Evolutionary conservation across 768 basidiomycete genomes (phyloP), one percentile per base, ranked within the genome.

Genomic region (Lyophyllum atratum): DNA sequence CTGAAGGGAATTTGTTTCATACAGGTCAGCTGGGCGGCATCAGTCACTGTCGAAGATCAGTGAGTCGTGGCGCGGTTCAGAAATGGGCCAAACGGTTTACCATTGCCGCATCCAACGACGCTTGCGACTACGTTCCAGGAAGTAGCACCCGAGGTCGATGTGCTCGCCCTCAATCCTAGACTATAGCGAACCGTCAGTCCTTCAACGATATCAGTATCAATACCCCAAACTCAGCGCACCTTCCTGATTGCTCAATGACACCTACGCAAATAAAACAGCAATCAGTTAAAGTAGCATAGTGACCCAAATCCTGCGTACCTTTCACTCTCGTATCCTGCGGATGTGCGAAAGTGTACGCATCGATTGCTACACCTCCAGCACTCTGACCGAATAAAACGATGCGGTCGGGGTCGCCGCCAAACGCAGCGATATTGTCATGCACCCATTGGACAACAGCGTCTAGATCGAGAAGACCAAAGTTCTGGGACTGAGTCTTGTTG

Each of bases 371-470:
- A 46, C 67, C 71, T 3, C 75, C 76, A 24, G 76, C 75, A 56
- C 74, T 75, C 52, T 76, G 70, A 8, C 76, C 76, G 44, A 73
- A 74, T 17, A 77, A 45, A 14, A 65, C 64, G 29, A 77, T 68
- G 50, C 80, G 70, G 4, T 71, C 62, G 5, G 74, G 75, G 59
- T 76, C 75, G 21, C 75, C 75, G 26, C 75, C 75, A 49, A 82
- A 83, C 9, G 64, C 69, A n/a, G 69, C 73, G 48, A 83, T 82
- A 59, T 83, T 79, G 47, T 74, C 67, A 42, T 77, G 72, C 4
- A 81, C 73, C 81, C 80, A 81, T 58, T 79, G 60, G 7, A 81
- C 70, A n/a, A 72, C 79, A n/a, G 74, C 72, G 19, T 74, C 68
- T 2, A 70, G 22, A 48, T 78, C 76, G 11, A 76, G 67, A 3